Conservation (phyloP, 345 rosid species). For the Eutrema japonicum region DNA sequence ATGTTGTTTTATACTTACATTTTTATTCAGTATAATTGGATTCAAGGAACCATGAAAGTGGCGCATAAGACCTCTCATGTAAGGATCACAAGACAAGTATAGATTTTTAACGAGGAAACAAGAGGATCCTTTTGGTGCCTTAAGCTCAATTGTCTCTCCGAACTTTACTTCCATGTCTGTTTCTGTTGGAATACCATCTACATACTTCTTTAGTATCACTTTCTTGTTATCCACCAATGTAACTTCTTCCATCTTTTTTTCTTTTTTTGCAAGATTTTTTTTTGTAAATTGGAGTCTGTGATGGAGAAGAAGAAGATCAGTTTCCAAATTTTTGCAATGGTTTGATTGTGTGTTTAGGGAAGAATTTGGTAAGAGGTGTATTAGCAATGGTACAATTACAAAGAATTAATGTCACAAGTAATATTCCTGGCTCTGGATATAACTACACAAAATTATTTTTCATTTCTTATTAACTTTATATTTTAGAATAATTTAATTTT, state of each 20-base stretch:
- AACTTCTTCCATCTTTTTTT: constrained; percentile 24
- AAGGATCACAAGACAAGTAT: constrained; percentile 61
- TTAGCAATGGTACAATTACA: too few relatives aligned
- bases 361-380: constrained; percentile 37
- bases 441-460: too few relatives aligned
- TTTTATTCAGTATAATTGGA: too few relatives aligned
- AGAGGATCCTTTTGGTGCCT: constrained; percentile 43
- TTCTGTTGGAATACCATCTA: constrained; percentile 46
- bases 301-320: not conserved
- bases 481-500: too few relatives aligned
- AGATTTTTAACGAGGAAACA: constrained; percentile 52
- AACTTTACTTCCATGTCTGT: constrained; percentile 45
- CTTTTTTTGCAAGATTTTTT: not conserved
- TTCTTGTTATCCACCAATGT: constrained; percentile 44
- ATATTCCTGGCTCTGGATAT: too few relatives aligned
- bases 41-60: constrained; percentile 36
- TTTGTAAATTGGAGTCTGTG: not conserved
- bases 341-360: not conserved
- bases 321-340: not conserved
- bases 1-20: too few relatives aligned
- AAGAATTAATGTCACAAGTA: too few relatives aligned
- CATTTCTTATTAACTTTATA: too few relatives aligned
- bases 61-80: constrained; percentile 56
- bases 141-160: constrained; percentile 36
- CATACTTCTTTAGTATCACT: constrained; percentile 45